These are phyloP conservation scores for Anisodus acutangulus DNA, from an alignment of 257 asterid species.

Conservation along the genomic window DNA sequence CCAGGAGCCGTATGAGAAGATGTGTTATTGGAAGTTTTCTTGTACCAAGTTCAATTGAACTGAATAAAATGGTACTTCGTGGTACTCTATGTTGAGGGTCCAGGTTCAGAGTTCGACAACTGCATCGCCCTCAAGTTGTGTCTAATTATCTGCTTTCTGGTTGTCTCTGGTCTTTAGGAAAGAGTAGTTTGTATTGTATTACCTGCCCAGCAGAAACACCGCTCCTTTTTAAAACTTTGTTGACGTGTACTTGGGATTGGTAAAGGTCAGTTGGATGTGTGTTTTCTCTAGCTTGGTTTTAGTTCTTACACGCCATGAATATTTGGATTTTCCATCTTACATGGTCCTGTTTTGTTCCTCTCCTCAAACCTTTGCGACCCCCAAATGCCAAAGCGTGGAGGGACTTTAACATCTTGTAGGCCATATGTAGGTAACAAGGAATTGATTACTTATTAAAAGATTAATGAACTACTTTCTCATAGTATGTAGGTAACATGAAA, in stretches of 20 bases:
- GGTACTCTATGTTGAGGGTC: neutral
- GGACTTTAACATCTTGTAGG: neutral
- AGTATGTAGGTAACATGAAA: neutral
- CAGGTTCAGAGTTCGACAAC: neutral
- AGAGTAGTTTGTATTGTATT: conserved; percentile 1
- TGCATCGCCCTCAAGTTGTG: neutral
- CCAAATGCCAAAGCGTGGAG: neutral
- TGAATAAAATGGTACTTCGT: neutral
- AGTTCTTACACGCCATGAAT: neutral
- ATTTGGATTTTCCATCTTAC: neutral
- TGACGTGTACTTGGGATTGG: neutral
- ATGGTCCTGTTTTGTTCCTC: neutral
- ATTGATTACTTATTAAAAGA: neutral
- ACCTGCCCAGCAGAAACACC: neutral
- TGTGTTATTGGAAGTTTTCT: conserved; percentile 9
- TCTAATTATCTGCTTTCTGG: neutral
- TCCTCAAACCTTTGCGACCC: neutral
- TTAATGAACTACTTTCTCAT: neutral
- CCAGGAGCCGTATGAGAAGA: neutral
- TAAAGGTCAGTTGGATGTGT: neutral
- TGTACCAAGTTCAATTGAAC: neutral
- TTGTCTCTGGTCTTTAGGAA: neutral
- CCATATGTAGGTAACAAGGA: neutral
- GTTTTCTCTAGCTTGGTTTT: neutral
- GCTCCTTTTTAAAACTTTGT: neutral